Conservation (phyloP, 805 yeast species). For the Candida xyloterini region DNA sequence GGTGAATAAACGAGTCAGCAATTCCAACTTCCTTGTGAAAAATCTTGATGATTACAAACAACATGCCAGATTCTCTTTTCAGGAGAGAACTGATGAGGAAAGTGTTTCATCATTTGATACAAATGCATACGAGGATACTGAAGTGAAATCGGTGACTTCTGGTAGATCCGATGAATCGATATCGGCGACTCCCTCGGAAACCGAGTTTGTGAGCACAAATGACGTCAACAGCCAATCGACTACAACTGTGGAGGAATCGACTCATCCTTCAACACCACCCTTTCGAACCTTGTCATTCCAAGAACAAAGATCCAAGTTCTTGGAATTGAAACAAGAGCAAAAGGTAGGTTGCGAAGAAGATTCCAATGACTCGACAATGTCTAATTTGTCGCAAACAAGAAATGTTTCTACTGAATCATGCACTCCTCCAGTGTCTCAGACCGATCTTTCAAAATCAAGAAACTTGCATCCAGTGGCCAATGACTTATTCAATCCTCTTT, state of each 20-base stretch:
- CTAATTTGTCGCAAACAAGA: slow-evolving; percentile 3
- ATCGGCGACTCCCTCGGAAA: slow-evolving; percentile 26
- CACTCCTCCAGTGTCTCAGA: slow-evolving; percentile 19
- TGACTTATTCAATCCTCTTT: slow-evolving; percentile 55
- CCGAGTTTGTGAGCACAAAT: slow-evolving; percentile 7
- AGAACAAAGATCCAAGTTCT: slow-evolving; percentile 21
- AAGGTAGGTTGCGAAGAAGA: background rate
- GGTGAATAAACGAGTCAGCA: slow-evolving; percentile 28
- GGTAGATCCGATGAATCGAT: slow-evolving; percentile 25
- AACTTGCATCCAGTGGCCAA: slow-evolving; percentile 45
- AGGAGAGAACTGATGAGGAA: slow-evolving; percentile 6
- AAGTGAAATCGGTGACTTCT: background rate
- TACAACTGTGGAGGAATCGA: slow-evolving; percentile 8
- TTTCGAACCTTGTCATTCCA: slow-evolving; percentile 21
- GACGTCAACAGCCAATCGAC: slow-evolving; percentile 4
- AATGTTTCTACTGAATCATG: slow-evolving; percentile 18
- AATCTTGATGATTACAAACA: slow-evolving; percentile 32
- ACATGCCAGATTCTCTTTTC: slow-evolving; percentile 17
- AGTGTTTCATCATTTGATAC: slow-evolving; percentile 10
- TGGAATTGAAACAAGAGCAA: slow-evolving; percentile 10
- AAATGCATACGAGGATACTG: slow-evolving; percentile 1
- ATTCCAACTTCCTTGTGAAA: slow-evolving; percentile 31
- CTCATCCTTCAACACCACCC: slow-evolving; percentile 2
- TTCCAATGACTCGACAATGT: slow-evolving; percentile 5
- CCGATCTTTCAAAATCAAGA: background rate